Percentiles rank a stretch among this genome's conserved stretches.
phyloP scores from a whole-genome alignment of 2,329 filamentous ascomycete genomes.

The Colletotrichum shisoi region DNA sequence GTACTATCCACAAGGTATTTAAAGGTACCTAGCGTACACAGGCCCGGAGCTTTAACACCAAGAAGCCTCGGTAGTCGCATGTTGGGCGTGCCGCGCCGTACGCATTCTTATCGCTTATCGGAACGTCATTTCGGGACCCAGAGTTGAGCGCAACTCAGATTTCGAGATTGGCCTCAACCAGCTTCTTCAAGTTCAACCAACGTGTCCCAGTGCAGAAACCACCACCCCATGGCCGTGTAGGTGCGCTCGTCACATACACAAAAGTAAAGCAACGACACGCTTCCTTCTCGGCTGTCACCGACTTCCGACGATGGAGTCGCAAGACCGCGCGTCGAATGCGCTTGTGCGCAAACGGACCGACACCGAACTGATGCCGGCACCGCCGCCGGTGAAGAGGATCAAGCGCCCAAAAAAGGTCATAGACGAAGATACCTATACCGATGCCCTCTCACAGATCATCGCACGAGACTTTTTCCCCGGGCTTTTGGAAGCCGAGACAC shows the following conservation, averaged over 20 bases:
- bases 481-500: conserved; percentile 81
- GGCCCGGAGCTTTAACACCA: neutral
- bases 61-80: conserved; percentile 10
- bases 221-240: conserved; percentile 5
- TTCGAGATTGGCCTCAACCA: conserved; percentile 13
- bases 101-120: conserved; percentile 22
- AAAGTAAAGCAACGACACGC: neutral
- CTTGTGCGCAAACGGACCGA: conserved; percentile 74
- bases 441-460: conserved; percentile 91
- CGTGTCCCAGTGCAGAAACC: neutral
- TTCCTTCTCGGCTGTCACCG: neutral
- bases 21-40: too few relatives aligned
- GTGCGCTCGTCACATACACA: too few relatives aligned
- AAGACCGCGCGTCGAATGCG: conserved; percentile 57
- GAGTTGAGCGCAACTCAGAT: conserved; percentile 10
- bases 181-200: neutral
- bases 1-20: neutral
- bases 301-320: conserved; percentile 49
- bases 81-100: neutral
- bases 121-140: conserved; percentile 11
- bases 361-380: conserved; percentile 83
- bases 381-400: conserved; percentile 84
- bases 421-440: conserved; percentile 92
- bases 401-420: conserved; percentile 88
- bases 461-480: conserved; percentile 97